phyloP scores from a whole-genome alignment of 495 filamentous ascomycete genomes.

The Penicillium fimorum region DNA sequence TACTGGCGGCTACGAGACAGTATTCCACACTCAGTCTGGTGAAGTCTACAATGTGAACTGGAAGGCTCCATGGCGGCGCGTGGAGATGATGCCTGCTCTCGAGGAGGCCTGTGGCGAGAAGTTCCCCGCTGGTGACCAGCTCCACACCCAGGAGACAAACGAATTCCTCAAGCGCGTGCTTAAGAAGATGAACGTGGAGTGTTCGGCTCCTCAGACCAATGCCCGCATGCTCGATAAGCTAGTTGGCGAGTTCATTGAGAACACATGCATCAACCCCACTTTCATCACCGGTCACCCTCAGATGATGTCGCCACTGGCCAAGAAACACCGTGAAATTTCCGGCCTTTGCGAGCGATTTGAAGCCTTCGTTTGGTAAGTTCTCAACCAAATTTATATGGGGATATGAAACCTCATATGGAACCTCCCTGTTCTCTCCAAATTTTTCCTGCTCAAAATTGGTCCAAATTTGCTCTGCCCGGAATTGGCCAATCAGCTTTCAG shows the following conservation, averaged over 20 bases:
- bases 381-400: constrained; percentile 86
- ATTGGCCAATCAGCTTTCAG: neutral
- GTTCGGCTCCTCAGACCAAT: constrained; percentile 86
- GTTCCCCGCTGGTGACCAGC: constrained; percentile 84
- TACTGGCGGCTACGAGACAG: constrained; percentile 80
- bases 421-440: neutral
- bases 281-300: constrained; percentile 94
- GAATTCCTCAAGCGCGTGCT: constrained; percentile 80
- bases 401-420: too few species aligned
- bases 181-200: constrained; percentile 88
- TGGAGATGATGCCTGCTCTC: constrained; percentile 95
- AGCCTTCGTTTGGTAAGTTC: constrained; percentile 68
- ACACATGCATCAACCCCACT: constrained; percentile 89
- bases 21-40: constrained; percentile 76
- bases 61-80: constrained; percentile 87
- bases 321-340: constrained; percentile 77
- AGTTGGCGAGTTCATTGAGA: constrained; percentile 93
- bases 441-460: neutral
- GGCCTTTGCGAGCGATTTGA: constrained; percentile 97
- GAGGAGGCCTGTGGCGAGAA: constrained; percentile 88
- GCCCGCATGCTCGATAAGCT: constrained; percentile 98
- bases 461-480: neutral
- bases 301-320: constrained; percentile 97
- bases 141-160: constrained; percentile 84
- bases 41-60: constrained; percentile 90